Evolutionary conservation across 2,329 filamentous ascomycete genomes (phyloP), one percentile per base, ranked within the genome.

Genomic region (Karstenula rhodostoma): DNA sequence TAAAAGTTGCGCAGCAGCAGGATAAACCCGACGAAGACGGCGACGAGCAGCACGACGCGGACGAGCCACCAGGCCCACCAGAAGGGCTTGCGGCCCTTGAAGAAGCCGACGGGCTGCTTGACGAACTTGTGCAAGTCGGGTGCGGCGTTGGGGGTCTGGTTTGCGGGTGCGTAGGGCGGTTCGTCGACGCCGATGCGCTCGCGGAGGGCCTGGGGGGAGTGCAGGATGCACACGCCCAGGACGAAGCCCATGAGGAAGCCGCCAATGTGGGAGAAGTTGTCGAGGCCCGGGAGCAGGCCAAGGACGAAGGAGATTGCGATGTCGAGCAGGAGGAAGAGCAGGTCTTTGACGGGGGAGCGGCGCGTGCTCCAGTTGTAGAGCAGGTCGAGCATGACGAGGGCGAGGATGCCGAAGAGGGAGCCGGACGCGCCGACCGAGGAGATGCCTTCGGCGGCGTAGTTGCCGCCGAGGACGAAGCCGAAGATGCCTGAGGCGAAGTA

Each of bases 21-120:
- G 62, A 97, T 91, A 76, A 98, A 97, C 1, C 90, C 90, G 43
- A 96, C 85, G 37, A 97, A 83, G 35, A 94, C 90, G n/a, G 89
- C 85, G 8, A 97, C 85, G 54, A 99, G 81, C 25, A 90, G 89
- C 0, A 86, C 92, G 0, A 86, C 91, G 19, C 95, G 87, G 29
- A 98, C 85, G 23, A 97, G 79, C 94, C 94, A 98, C 95, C 95
- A 99, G 6, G 83, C 90, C 95, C 95, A 99, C 95, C 95, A 99
- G 8, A 97, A 84, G 23, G 91, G 90, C 77, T 96, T 97, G 19
- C 95, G 87, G 22, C 92, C 93, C 76, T 94, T 94, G 82, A 98
- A 98, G 79, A 97, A 97, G 6, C 87, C 89, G 0, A 86, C 65
- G 0, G 85, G 84, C 56, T 81, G 73, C 63, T 82, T 83, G 25